phyloP scores from a whole-genome alignment of 257 asterid species.

The Leptodermis oblonga region DNA sequence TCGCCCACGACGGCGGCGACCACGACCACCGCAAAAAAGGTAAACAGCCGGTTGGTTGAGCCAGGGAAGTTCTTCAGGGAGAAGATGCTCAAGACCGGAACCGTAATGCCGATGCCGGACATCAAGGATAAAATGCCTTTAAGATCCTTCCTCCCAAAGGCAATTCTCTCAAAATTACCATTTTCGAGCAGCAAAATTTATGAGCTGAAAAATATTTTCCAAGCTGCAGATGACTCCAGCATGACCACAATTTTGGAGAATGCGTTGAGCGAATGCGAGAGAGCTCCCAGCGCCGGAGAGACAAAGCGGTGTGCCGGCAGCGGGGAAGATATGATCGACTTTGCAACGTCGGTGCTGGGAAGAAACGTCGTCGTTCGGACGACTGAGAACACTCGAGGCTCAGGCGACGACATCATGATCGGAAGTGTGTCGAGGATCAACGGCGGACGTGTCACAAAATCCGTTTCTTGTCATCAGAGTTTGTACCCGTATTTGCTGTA shows the following conservation, averaged over 20 bases:
- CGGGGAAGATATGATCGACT: constrained; percentile 88
- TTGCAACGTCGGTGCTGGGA: constrained; percentile 69
- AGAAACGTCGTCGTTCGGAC: constrained; percentile 55
- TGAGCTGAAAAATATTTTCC: constrained; percentile 54
- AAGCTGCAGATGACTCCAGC: constrained; percentile 47
- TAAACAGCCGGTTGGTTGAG: constrained; percentile 53
- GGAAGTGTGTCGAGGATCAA: constrained; percentile 60
- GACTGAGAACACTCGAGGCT: constrained; percentile 50
- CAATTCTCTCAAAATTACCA: constrained; percentile 61
- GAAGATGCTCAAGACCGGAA: constrained; percentile 57
- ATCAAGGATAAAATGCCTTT: constrained; percentile 80
- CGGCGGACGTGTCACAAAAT: constrained; percentile 67
- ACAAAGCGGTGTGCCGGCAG: constrained; percentile 74
- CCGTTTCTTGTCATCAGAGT: constrained; percentile 92
- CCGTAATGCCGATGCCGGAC: constrained; percentile 87
- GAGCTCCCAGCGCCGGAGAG: constrained; percentile 77
- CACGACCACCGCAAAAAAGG: constrained; percentile 33
- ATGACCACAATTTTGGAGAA: constrained; percentile 39
- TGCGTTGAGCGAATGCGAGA: constrained; percentile 63
- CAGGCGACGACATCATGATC: constrained; percentile 36
- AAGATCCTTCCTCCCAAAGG: constrained; percentile 83
- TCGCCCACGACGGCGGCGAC: not conserved
- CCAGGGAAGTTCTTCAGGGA: constrained; percentile 88
- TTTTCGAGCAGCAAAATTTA: constrained; percentile 57
- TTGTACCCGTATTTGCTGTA: constrained; percentile 67